Base-by-base conservation (phyloP, 805 yeast genomes). In the Nakazawaea laoshanensis region DNA sequence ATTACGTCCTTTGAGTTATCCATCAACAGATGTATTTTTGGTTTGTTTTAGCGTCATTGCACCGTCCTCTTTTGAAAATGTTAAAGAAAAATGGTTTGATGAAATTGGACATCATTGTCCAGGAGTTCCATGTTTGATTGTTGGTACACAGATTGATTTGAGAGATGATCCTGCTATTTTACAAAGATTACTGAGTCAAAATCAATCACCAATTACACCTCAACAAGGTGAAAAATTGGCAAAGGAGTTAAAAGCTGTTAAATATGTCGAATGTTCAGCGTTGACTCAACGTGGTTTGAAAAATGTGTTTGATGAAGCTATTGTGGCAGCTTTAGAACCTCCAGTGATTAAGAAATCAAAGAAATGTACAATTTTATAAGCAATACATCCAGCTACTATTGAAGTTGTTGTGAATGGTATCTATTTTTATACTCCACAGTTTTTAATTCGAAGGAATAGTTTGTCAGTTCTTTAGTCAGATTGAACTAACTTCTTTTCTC, bases 271-370 rank as follows among this genome's bases (percentile, higher is more conserved):
- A 62, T 89, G 98, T 61, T 88, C 96, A 8, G 98, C 98, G 7
- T 70, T 92, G 52, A 92, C 96, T 32, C 98, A 89, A 62, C 78
- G 87, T 55, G 98, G 98, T 10, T 72, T 92, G 57, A 92, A 89
- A 63, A 87, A 94, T 45, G 96, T 89, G n/a, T 89, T 89, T 61
- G 97, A 92, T 55, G 96, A 87, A 62, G 97, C 97, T 17, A 92
- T 92, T 39, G 96, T 92, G 31, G 96, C 97, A 32, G 96, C 97
- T 18, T 70, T 92, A 43, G 97, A 89, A 56, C 97, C 97, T 30
- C 96, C 97, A 18, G 92, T 82, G 43, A 77, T 83, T 48, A 82
- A 74, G 50, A 77, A 76, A 52, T 67, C 70, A 42, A 80, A 84
- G 67, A 86, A 83, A 65, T 88, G 97, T 68, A 70, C 82, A 44